Conservation (phyloP, 345 rosid species). For the Linum tenue region DNA sequence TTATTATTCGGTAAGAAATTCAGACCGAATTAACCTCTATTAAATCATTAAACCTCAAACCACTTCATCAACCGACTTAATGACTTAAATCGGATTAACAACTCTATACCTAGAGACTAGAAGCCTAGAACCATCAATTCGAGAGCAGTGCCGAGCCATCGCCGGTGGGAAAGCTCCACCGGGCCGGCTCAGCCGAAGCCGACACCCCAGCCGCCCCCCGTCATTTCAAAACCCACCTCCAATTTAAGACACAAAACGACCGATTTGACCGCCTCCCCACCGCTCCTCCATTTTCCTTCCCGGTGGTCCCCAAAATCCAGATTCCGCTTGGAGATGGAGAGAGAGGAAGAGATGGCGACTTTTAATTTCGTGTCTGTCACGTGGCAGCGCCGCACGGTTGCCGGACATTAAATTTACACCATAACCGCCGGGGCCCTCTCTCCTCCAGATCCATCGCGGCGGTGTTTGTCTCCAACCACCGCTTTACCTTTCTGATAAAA, state of each 20-base stretch:
- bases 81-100: too few species aligned
- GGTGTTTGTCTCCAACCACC: too few species aligned
- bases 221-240: conserved; percentile 21
- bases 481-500: too few species aligned
- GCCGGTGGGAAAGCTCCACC: conserved; percentile 9
- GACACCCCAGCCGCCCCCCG: conserved; percentile 19
- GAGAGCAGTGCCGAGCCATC: conserved; percentile 1
- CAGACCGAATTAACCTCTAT: background rate
- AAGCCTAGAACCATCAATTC: conserved; percentile 19
- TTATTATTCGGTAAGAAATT: too few species aligned
- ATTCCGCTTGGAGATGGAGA: too few species aligned
- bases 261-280: background rate
- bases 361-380: too few species aligned
- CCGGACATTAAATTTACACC: background rate
- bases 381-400: conserved; percentile 9
- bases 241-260: background rate
- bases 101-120: too few species aligned
- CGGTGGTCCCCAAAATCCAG: background rate
- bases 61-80: too few species aligned
- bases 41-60: too few species aligned
- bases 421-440: background rate
- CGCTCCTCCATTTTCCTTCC: background rate
- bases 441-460: background rate
- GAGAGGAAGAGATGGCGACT: too few species aligned
- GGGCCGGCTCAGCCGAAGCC: background rate